Base-by-base conservation (phyloP, 805 yeast genomes). In the Metschnikowia peoriensis region DNA sequence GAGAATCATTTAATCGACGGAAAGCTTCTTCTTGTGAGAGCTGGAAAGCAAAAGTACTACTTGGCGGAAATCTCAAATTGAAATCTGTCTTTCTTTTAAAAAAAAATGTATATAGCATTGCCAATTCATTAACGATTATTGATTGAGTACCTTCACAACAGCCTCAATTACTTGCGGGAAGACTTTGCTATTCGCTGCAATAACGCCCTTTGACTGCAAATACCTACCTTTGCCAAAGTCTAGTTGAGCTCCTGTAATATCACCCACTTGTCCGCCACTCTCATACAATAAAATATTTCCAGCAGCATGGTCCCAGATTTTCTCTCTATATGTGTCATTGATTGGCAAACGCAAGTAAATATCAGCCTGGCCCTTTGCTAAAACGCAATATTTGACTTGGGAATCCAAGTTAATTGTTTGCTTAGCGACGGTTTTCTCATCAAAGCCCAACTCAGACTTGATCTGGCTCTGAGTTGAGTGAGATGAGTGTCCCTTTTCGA, bases 221-320 rank as follows among this genome's bases (percentile, higher is more conserved):
- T 83, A 82, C 65, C 97, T 83, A 7, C 99, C 99, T 41, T 77
- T 74, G 7, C 97, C 91, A 62, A 94, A 94, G 64, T 93, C 85
- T 52, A 94, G 78, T 27, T 78, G 76, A 11, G 75, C 75, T 16
- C 97, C 97, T 50, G 80, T 69, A 69, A 93, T 82, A 65, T 94
- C 99, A 14, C 93, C 83, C 11, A 94, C 98, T 46, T 75, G 67
- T 7, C 99, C 99, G 41, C 97, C 97, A 61, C 96, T 88, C 69
- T 96, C 99, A 37, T 80, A 77, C 44, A 96, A 85, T 55, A 94
- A 78, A 12, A 93, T 77, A 63, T 88, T 86, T 4, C 99, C 99
- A 1, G 97, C 96, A 16, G 98, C 98, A 68, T 94, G 99, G 70
- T 94, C 99, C 98, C 99, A 94, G 54, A 94, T 91, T 70, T 94